Evolutionary conservation across 371 early-diverging fungal genomes (phyloP).

Genomic region (Mucor velutinosus): DNA sequence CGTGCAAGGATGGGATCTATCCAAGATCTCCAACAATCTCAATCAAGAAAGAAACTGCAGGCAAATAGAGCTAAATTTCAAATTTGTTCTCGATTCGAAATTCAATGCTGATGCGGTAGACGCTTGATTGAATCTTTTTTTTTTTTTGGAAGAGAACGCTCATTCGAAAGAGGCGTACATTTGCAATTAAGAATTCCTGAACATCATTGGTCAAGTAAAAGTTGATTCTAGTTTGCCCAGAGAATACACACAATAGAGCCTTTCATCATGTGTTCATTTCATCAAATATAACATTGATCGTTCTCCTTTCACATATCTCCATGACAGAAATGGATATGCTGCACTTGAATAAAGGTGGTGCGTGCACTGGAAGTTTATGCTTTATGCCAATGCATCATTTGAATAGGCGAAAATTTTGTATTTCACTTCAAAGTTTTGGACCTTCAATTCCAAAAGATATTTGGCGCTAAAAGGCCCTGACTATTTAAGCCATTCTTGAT

Average conservation of each 20-base stretch:
- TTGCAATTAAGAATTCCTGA: not conserved
- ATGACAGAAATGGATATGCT: not conserved
- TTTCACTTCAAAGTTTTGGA: too few relatives aligned
- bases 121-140: not conserved
- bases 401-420: not conserved
- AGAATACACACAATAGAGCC: not conserved
- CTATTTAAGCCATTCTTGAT: too few relatives aligned
- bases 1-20: too few relatives aligned
- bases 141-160: not conserved
- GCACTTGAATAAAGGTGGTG: not conserved
- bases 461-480: too few relatives aligned
- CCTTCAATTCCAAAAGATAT: too few relatives aligned
- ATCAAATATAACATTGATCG: not conserved
- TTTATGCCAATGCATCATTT: not conserved
- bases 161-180: not conserved
- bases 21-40: not conserved
- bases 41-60: too few relatives aligned
- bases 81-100: too few relatives aligned
- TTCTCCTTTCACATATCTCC: not conserved
- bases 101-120: not conserved
- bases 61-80: too few relatives aligned
- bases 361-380: not conserved
- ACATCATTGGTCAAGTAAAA: not conserved
- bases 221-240: not conserved
- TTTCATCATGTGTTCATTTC: not conserved